Conservation (phyloP, 2,329 filamentous ascomycete genomes). For the Arthrinium phaeospermum region DNA sequence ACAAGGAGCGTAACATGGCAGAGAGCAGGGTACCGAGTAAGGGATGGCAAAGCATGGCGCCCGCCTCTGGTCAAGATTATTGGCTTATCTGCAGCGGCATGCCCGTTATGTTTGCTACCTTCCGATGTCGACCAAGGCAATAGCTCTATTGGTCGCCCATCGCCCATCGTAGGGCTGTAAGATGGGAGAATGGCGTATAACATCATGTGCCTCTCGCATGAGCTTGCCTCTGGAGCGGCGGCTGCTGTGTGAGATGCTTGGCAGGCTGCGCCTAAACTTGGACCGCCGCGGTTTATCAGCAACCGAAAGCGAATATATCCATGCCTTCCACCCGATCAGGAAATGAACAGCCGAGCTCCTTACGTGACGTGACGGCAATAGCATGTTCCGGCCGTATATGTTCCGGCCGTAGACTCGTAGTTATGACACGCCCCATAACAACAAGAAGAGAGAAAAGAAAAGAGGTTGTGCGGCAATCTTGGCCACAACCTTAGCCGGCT, state of each 20-base stretch:
- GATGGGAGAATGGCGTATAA: not conserved
- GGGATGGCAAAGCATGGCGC: not conserved
- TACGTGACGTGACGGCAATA: too few relatives aligned
- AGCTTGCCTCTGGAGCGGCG: not conserved
- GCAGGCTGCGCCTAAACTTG: not conserved
- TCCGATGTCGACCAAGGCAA: not conserved
- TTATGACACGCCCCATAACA: not conserved
- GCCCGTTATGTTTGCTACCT: not conserved
- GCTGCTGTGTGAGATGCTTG: not conserved
- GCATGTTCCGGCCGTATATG: not conserved
- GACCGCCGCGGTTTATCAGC: not conserved
- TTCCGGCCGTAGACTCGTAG: not conserved
- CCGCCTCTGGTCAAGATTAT: not conserved
- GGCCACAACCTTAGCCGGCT: slow-evolving; percentile 1
- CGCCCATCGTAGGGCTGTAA: not conserved
- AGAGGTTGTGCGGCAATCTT: not conserved
- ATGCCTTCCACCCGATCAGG: not conserved
- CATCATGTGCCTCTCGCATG: not conserved
- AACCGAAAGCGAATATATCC: not conserved
- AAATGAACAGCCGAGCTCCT: not conserved
- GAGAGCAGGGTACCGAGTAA: not conserved
- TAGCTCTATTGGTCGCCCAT: not conserved
- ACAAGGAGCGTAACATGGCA: not conserved
- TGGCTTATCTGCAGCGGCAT: slow-evolving; percentile 13
- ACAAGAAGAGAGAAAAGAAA: not conserved